Evolutionary conservation across 768 basidiomycete species (phyloP).

Genomic region (Naematelia encephala): DNA sequence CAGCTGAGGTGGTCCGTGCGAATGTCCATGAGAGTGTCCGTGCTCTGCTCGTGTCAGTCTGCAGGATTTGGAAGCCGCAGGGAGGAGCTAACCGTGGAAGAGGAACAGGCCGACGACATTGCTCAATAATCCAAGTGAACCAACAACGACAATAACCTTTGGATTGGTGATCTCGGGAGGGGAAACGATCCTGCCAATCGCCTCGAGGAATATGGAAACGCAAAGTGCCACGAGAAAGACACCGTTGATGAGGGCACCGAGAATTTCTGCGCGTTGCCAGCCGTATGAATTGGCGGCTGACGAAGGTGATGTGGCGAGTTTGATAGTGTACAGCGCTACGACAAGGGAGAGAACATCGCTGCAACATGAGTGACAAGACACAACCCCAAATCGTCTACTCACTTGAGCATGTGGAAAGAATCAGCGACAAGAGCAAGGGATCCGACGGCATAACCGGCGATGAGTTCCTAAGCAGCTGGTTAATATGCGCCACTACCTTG

Average conservation of each 20-base stretch:
- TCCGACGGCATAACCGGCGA: constrained; percentile 84
- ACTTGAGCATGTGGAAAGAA: constrained; percentile 99
- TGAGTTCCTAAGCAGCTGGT: constrained; percentile 29
- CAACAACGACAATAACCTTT: constrained; percentile 81
- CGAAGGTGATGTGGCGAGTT: constrained; percentile 53
- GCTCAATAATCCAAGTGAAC: constrained; percentile 79
- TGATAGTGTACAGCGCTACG: constrained; percentile 93
- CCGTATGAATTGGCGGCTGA: constrained; percentile 82
- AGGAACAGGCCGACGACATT: constrained; percentile 91
- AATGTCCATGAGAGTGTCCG: constrained; percentile 60
- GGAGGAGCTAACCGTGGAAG: constrained; percentile 71
- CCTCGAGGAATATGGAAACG: constrained; percentile 91
- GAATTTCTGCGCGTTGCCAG: constrained; percentile 97
- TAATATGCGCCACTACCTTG: constrained; percentile 2
- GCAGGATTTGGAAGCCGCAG: neutral
- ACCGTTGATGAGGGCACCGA: constrained; percentile 92
- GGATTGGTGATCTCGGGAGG: constrained; percentile 85
- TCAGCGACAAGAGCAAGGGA: constrained; percentile 94
- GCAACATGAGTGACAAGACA: constrained; percentile 20
- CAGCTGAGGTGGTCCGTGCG: constrained; percentile 36
- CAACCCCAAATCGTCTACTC: too few species aligned
- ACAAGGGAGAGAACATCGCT: constrained; percentile 96
- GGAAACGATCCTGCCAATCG: constrained; percentile 81
- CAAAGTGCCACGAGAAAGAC: constrained; percentile 95
- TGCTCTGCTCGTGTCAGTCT: constrained; percentile 57